Evolutionary conservation across 257 asterid genomes (phyloP), one percentile per base, ranked within the genome.

Genomic region (Marsdenia floribunda): DNA sequence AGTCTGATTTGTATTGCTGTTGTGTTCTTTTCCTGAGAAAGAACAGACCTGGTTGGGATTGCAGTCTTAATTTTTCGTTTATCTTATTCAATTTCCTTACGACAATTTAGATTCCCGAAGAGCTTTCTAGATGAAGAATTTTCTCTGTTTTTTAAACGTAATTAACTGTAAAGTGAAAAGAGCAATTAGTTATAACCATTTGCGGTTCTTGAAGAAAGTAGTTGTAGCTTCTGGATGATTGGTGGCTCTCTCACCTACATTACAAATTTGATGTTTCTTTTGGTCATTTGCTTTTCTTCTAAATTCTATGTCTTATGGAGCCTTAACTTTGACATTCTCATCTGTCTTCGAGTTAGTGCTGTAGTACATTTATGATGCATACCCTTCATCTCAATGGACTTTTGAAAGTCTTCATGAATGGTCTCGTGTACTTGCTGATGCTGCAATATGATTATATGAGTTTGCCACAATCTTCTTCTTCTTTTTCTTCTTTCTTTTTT

Each of bases 1-100:
- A 4, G 47, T 19, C 70, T 37, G 5, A 18, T 65, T 65, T 6
- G 19, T 38, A 18, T 65, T 65, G 49, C 15, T 37, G 16, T 15
- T 33, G 18, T 52, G 57, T n/a, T 24, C 65, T 29, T 52, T 65
- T 37, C 2, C 40, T 71, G 29, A 63, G 78, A 49, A 73, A 67
- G 35, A 74, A 54, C 55, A 42, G 6, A 26, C 4, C 59, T 73
- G 58, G 19, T 29, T 14, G 46, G 64, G 54, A 65, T 59, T 73
- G 76, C 57, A 22, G 40, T 40, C 52, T 47, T 47, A 0, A 7
- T 47, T 4, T 14, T 18, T 37, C 13, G 53, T 35, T 16, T 53
- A 2, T 47, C 55, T 13, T 50, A 37, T 55, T 71, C 22, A 11
- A 29, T 29, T 29, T 50, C 33, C 61, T 49, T 19, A 18, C 4